Percentiles rank a stretch among this genome's conserved stretches.
Conservation (phyloP, 192 early-diverging fungal genomes). For the Paraglomus occultum region DNA sequence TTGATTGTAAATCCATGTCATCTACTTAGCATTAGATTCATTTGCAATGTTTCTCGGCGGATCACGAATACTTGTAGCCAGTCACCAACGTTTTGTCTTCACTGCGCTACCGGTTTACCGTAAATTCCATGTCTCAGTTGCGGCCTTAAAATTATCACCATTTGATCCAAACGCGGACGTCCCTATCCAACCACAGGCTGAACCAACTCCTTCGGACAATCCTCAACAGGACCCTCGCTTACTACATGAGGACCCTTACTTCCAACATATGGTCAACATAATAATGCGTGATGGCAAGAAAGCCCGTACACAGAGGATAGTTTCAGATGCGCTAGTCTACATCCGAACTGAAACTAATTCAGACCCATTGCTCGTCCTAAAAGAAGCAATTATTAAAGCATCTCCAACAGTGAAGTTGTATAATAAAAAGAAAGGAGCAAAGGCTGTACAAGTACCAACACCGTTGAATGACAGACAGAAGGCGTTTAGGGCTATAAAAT, state of each 20-base stretch:
- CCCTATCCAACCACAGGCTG: too few species aligned
- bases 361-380: conserved; percentile 66
- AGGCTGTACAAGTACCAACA: conserved; percentile 73
- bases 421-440: conserved; percentile 74
- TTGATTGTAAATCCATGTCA: too few species aligned
- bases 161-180: too few species aligned
- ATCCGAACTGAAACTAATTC: conserved; percentile 60
- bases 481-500: conserved; percentile 73
- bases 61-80: too few species aligned
- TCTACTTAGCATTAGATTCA: too few species aligned
- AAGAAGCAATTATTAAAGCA: conserved; percentile 69
- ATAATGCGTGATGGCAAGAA: conserved; percentile 95
- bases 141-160: too few species aligned
- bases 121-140: too few species aligned
- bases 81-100: too few species aligned
- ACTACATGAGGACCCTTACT: conserved; percentile 58
- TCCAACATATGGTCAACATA: conserved; percentile 82
- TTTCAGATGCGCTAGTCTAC: conserved; percentile 65
- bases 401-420: conserved; percentile 75
- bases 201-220: too few species aligned
- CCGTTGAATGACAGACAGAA: conserved; percentile 79
- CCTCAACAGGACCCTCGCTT: conserved; percentile 35
- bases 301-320: conserved; percentile 63
- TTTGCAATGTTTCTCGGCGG: too few species aligned
- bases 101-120: too few species aligned